Evolutionary conservation across 371 early-diverging fungal genomes (phyloP), one percentile per base, ranked within the genome.

Genomic region (Actinomucor elegans): DNA sequence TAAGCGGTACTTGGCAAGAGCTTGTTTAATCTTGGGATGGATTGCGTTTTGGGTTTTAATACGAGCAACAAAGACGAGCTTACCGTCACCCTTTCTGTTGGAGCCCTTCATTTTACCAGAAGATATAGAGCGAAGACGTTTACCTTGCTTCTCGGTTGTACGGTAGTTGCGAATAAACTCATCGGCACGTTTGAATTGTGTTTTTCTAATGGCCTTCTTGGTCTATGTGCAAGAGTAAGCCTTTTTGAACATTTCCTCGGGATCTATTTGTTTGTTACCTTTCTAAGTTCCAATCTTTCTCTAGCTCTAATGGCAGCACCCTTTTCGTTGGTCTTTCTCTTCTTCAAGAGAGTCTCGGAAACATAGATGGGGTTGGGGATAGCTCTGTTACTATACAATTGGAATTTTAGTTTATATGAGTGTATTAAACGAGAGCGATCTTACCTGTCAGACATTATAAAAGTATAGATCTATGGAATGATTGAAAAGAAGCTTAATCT

Each of bases 21-120:
- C 91, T 85, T 97, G 96, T 71, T 93, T 85, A 59, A 97, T 90
- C 85, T 94, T 94, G 66, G 99, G 99, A 41, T 98, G 86, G 53
- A 98, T 86, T 73, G 94, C 91, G 88, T 90, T 93, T 82, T 94
- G 89, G 67, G 81, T 92, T 79, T 90, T 89, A 75, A 90, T 90
- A 66, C 92, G 94, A 71, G 97, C 80, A 37, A 99, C 97, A 66
- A 99, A 95, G 56, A 94, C 89, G 28, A 98, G 85, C 81, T 94
- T 94, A 68, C 93, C 84, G 77, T 94, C 90, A 52, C 91, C 91
- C 36, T 94, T 88, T 23, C 93, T 92, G 85, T 89, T 91, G 72
- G 84, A 80, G 51, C 90, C 88, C 57, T 77, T 59, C 59, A 83
- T 77, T 80, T 90, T 90, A 71, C 96, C 96, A 75, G 83, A 74